Percentiles rank a stretch among this genome's conserved stretches.
Evolutionary conservation across 2,329 filamentous ascomycete genomes (phyloP).

Genomic region (Aureobasidium sp.): DNA sequence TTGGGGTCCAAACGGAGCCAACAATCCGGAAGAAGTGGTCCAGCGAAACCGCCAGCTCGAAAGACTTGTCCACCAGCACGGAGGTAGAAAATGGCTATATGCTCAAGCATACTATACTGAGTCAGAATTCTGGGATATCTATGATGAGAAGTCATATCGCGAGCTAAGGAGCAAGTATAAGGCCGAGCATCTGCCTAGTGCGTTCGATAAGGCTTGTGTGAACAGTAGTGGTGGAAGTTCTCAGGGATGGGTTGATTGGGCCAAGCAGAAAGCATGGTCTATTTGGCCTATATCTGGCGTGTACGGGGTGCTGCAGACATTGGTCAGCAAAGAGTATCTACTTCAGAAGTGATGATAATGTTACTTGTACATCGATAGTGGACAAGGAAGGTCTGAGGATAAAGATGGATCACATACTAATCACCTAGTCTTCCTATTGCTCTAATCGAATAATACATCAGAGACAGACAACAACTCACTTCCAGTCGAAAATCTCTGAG

Average conservation of each 20-base stretch:
- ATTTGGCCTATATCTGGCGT: conserved; percentile 7
- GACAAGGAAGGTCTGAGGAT: not conserved
- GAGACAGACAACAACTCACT: not conserved
- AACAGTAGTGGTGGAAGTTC: not conserved
- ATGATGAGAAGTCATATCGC: conserved; percentile 55
- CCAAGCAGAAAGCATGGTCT: not conserved
- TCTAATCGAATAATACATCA: not conserved
- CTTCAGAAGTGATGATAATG: not conserved
- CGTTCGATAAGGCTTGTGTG: not conserved
- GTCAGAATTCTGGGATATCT: conserved; percentile 61
- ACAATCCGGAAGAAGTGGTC: conserved; percentile 41
- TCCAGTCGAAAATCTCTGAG: not conserved
- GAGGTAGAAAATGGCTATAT: conserved; percentile 64
- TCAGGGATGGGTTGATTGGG: not conserved
- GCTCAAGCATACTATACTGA: conserved; percentile 62
- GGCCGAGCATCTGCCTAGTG: conserved; percentile 1
- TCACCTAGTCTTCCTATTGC: not conserved
- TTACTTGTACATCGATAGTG: not conserved
- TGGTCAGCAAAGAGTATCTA: conserved; percentile 12
- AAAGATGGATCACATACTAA: not conserved
- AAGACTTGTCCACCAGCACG: conserved; percentile 49
- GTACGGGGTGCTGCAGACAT: conserved; percentile 1
- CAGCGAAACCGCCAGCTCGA: conserved; percentile 54
- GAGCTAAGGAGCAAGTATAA: conserved; percentile 47
- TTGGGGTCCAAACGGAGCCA: conserved; percentile 41